These are phyloP conservation scores for Talaromyces pinophilus DNA, from an alignment of 2,329 filamentous ascomycete genomes.

Conservation along the genomic window DNA sequence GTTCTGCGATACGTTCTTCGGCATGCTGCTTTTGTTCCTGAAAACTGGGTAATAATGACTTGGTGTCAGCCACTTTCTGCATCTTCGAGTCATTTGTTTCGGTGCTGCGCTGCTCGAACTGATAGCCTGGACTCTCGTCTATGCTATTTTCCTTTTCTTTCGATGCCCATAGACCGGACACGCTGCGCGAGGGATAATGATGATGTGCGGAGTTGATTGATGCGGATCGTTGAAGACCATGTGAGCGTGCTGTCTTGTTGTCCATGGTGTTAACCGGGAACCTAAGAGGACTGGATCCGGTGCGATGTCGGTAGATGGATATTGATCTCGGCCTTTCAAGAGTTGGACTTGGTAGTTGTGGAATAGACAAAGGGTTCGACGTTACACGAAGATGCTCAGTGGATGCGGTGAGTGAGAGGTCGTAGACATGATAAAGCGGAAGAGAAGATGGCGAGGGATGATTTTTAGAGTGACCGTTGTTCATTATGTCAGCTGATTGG, in stretches of 20 bases:
- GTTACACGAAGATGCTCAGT: slow-evolving; percentile 61
- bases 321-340: slow-evolving; percentile 30
- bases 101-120: slow-evolving; percentile 17
- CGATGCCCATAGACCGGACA: slow-evolving; percentile 40
- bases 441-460: slow-evolving; percentile 27
- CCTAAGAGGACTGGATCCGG: slow-evolving; percentile 25
- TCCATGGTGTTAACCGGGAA: slow-evolving; percentile 25
- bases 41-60: slow-evolving; percentile 25
- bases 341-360: slow-evolving; percentile 29
- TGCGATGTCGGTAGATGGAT: slow-evolving; percentile 36
- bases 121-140: slow-evolving; percentile 22
- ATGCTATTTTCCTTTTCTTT: slow-evolving; percentile 18
- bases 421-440: slow-evolving; percentile 53
- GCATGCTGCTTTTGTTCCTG: not conserved
- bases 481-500: slow-evolving; percentile 16
- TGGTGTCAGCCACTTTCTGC: slow-evolving; percentile 11
- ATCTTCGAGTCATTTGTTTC: not conserved
- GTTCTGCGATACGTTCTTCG: slow-evolving; percentile 11
- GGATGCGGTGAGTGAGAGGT: slow-evolving; percentile 61
- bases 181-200: slow-evolving; percentile 25
- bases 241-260: slow-evolving; percentile 1
- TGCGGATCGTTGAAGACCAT: slow-evolving; percentile 20
- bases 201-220: slow-evolving; percentile 23
- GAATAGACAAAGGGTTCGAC: slow-evolving; percentile 33
- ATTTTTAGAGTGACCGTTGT: slow-evolving; percentile 19